Evolutionary conservation across 352 stramenopile genomes (phyloP), one percentile per base, ranked within the genome.

Genomic region (Pythium folliculosum): DNA sequence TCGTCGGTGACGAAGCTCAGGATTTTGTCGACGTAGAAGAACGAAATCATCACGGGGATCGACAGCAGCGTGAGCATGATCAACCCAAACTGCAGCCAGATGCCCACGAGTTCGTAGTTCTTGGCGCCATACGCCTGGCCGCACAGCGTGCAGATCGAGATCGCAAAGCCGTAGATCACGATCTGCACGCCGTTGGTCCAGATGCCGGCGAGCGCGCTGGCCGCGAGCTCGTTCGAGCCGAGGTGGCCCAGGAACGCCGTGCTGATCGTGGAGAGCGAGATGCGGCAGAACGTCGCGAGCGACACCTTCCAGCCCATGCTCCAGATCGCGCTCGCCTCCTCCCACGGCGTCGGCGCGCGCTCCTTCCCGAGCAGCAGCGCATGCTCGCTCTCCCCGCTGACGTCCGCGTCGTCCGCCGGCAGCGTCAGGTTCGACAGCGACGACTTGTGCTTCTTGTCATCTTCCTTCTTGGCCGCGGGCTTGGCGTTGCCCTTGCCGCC

Each of bases 221-320:
- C 84, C 1, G 87, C 87, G 14, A 95, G 74, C 51, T 92, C 87
- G 54, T 80, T 82, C 32, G 80, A 89, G 61, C 84, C 87, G 53
- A 95, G 65, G 65, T 90, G 80, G 10, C 87, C 87, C 7, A 95
- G 75, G 48, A 95, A 95, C 22, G 82, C 84, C 17, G 83, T 88
- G 63, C 77, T 88, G 72, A 94, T 94, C 38, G 86, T 90, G 27
- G 82, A 84, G 21, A 93, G 73, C 53, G 82, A 88, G 68, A 92
- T 90, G 45, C 84, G 84, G 67, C 82, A 91, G 62, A 94, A 89
- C 10, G 84, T 94, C n/a, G 86, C 76, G 49, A 94, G 72, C 56
- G 80, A 91, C 50, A 94, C 86, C 63, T 92, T 87, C 84, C 82
- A 94, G 55, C 81, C 86, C 86, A 94, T 92, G 64, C 69, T 81